Percentiles rank a stretch among this genome's conserved stretches.
These are phyloP conservation scores for Silene coronaria DNA, from an alignment of 179 eudicot genomes.

Conservation along the genomic window DNA sequence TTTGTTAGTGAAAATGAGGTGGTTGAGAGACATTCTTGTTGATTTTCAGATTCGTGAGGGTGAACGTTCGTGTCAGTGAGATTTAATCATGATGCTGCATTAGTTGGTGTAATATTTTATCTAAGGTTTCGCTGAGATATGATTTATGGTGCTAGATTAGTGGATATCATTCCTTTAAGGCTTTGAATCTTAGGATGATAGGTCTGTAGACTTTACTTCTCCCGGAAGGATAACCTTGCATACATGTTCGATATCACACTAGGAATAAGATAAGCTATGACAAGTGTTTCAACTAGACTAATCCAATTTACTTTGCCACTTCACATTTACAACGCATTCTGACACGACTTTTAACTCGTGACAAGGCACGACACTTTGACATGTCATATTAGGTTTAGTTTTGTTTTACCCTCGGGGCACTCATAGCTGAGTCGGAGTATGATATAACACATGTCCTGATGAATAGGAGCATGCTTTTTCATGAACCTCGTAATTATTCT, in stretches of 20 bases:
- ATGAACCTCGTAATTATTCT: too few relatives aligned
- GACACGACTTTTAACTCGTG: too few relatives aligned
- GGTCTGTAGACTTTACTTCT: background rate
- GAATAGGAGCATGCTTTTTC: too few relatives aligned
- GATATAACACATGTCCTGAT: too few relatives aligned
- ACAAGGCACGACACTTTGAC: background rate
- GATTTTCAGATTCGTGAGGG: slow-evolving; percentile 14
- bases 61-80: slow-evolving; percentile 8
- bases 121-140: background rate
- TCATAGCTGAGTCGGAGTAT: too few relatives aligned
- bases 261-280: background rate
- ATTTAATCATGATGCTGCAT: slow-evolving; percentile 8
- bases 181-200: background rate
- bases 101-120: background rate
- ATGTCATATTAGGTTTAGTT: background rate
- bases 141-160: slow-evolving; percentile 14
- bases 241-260: background rate
- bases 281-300: background rate
- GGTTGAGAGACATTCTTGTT: slow-evolving; percentile 15
- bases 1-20: slow-evolving; percentile 1
- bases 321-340: too few relatives aligned
- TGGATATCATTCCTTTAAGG: background rate
- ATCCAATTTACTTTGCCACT: too few relatives aligned
- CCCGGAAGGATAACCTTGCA: too few relatives aligned
- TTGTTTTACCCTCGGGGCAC: too few relatives aligned